These are phyloP conservation scores for Metschnikowia borealis DNA, from an alignment of 805 yeast genomes.

Conservation along the genomic window DNA sequence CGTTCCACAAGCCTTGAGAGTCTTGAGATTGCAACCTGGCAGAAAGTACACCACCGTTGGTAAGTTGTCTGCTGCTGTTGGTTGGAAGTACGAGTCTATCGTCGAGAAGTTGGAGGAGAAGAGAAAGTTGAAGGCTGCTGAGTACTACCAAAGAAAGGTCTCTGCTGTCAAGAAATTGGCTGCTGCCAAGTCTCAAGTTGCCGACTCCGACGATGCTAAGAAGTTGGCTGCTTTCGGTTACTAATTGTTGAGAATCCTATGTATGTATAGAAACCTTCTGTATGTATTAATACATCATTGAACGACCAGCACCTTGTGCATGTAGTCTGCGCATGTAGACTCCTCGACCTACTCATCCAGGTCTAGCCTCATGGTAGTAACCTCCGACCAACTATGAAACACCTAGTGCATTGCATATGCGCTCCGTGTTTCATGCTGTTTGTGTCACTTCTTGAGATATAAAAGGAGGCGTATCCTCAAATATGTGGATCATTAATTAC, in stretches of 20 bases:
- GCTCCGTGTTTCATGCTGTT: neutral
- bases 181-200: slow-evolving; percentile 82
- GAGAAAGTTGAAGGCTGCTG: slow-evolving; percentile 98
- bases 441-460: too few relatives aligned
- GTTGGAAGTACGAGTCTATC: slow-evolving; percentile 99
- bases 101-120: slow-evolving; percentile 98
- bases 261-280: slow-evolving; percentile 14
- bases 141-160: slow-evolving; percentile 97
- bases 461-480: too few relatives aligned
- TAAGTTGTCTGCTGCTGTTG: slow-evolving; percentile 93
- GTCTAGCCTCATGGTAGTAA: neutral
- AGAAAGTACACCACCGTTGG: slow-evolving; percentile 99
- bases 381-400: too few relatives aligned
- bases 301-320: slow-evolving; percentile 4
- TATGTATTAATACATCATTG: slow-evolving; percentile 17
- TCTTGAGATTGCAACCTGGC: slow-evolving; percentile 98
- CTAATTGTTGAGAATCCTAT: slow-evolving; percentile 45
- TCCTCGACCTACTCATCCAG: neutral
- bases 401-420: neutral
- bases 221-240: slow-evolving; percentile 96
- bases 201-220: slow-evolving; percentile 86
- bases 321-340: neutral
- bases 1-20: slow-evolving; percentile 99
- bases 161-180: slow-evolving; percentile 90
- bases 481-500: too few relatives aligned